Conservation (phyloP, 225 moss, liverwort and hornwort genomes). For the Sphagnum contortum region DNA sequence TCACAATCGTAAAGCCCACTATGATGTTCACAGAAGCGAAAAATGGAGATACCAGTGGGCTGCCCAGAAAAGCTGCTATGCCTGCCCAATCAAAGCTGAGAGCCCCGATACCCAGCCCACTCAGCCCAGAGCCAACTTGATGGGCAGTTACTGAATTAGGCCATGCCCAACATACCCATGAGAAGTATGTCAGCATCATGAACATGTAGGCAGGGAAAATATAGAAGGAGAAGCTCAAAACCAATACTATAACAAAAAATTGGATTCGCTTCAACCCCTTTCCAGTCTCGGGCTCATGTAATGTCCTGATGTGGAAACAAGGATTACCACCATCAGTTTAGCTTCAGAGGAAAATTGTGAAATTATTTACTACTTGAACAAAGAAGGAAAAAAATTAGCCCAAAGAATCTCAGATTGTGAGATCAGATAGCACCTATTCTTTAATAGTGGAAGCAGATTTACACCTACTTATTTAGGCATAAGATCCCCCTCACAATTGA, state of each 20-base stretch:
- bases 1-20: slow-evolving; percentile 31
- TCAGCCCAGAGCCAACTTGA: slow-evolving; percentile 55
- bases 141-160: slow-evolving; percentile 50
- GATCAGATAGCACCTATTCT: too few species aligned
- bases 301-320: slow-evolving; percentile 17
- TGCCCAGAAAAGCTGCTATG: slow-evolving; percentile 37
- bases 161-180: slow-evolving; percentile 57
- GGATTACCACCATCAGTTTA: too few species aligned
- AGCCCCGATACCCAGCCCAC: slow-evolving; percentile 56
- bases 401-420: background rate
- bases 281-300: slow-evolving; percentile 45
- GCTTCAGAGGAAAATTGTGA: too few species aligned
- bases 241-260: slow-evolving; percentile 42
- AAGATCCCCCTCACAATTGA: too few species aligned
- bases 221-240: slow-evolving; percentile 49
- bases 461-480: too few species aligned
- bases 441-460: too few species aligned
- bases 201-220: slow-evolving; percentile 60
- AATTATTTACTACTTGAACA: background rate
- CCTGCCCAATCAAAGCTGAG: slow-evolving; percentile 54
- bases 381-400: background rate
- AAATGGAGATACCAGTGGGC: slow-evolving; percentile 50
- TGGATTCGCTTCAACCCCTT: slow-evolving; percentile 44
- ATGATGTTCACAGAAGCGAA: slow-evolving; percentile 52
- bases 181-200: slow-evolving; percentile 40